These are phyloP conservation scores for Sextonia rubra DNA, from an alignment of 164 flowering plant species.

Conservation along the genomic window DNA sequence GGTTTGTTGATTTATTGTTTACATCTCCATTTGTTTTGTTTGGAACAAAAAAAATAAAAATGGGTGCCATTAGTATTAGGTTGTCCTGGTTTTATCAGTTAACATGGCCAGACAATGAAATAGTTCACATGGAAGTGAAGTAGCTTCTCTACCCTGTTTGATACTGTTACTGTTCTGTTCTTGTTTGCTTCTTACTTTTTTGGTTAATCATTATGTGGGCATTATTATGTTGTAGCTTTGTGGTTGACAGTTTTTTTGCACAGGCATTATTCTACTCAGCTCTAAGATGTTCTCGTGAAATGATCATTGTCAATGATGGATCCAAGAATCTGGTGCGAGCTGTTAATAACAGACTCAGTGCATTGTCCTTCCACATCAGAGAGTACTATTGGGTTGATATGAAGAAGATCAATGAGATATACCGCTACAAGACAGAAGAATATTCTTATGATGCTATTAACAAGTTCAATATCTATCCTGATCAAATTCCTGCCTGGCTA, in stretches of 20 bases:
- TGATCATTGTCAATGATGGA: conserved; percentile 63
- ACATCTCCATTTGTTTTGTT: no score
- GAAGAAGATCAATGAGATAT: conserved; percentile 84
- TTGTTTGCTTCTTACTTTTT: neutral
- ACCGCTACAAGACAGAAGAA: conserved; percentile 90
- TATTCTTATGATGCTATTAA: conserved; percentile 81
- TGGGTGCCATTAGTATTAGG: no score
- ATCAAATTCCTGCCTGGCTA: conserved; percentile 84
- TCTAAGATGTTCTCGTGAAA: conserved; percentile 77
- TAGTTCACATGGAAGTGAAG: neutral
- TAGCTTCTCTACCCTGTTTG: neutral
- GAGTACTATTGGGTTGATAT: conserved; percentile 89
- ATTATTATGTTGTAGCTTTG: neutral
- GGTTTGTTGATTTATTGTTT: no score
- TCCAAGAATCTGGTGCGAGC: conserved; percentile 66
- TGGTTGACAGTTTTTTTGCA: conserved; percentile 7
- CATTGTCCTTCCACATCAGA: conserved; percentile 82
- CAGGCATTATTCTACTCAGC: conserved; percentile 89
- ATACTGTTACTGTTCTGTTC: neutral
- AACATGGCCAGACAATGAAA: no score
- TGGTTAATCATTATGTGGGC: no score
- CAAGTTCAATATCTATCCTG: conserved; percentile 93
- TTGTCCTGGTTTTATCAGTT: no score
- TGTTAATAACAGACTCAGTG: conserved; percentile 83
- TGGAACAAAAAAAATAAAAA: no score